Percentiles rank a stretch among this genome's conserved stretches.
phyloP scores from a whole-genome alignment of 495 filamentous ascomycete genomes.

The Oleoguttula mirabilis region DNA sequence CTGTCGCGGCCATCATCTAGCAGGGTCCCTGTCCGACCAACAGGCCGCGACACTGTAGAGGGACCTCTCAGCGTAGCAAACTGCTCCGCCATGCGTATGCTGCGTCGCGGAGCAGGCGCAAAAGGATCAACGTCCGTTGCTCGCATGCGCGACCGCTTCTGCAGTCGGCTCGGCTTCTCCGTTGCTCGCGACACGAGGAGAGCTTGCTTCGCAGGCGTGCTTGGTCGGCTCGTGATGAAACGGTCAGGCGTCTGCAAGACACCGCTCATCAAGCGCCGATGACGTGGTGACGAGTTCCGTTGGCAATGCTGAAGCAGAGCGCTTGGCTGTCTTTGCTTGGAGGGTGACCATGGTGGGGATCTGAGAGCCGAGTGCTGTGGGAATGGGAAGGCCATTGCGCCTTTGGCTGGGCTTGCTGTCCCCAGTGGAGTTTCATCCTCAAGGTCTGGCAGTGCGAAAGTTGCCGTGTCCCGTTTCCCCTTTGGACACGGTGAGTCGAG shows the following conservation, averaged over 20 bases:
- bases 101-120: constrained; percentile 4
- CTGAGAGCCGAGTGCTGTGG: constrained; percentile 4
- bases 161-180: neutral
- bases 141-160: constrained; percentile 1
- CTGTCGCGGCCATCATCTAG: neutral
- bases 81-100: constrained; percentile 11
- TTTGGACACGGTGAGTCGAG: neutral
- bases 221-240: constrained; percentile 13
- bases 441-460: no score
- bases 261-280: constrained; percentile 1
- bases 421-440: constrained; percentile 10
- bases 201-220: constrained; percentile 7
- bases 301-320: constrained; percentile 5
- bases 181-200: constrained; percentile 1
- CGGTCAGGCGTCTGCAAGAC: constrained; percentile 16
- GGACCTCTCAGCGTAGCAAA: constrained; percentile 12
- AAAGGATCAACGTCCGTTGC: constrained; percentile 6
- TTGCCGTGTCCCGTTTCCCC: neutral
- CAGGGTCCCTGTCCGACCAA: constrained; percentile 1
- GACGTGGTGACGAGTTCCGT: constrained; percentile 6
- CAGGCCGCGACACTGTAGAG: neutral
- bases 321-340: constrained; percentile 8
- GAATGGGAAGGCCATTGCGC: neutral
- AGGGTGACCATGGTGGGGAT: neutral
- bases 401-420: constrained; percentile 10